Evolutionary conservation across 2,329 filamentous ascomycete genomes (phyloP), one percentile per base, ranked within the genome.

Genomic region (Cercospora brassicicola): DNA sequence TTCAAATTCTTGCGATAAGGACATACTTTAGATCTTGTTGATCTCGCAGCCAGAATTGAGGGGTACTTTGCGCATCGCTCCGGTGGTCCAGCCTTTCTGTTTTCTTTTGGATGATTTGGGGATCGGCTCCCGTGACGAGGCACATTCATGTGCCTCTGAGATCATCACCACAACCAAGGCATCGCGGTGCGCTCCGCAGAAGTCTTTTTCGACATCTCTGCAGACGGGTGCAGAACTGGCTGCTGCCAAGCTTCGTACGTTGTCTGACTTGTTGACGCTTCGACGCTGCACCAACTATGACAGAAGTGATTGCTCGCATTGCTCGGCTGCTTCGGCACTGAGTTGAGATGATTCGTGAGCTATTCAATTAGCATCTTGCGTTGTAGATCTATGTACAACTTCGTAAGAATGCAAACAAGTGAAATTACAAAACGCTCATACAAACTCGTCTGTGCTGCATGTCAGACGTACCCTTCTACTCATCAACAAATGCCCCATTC

Each of bases 401-500:
- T 45, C 62, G 11, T 45, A 57, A 23, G 31, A 57, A 64, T 64
- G 53, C 62, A 64, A 36, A 28, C 13, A 45, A 18, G 53, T 62
- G 62, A 64, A 64, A 39, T 42, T 64, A 64, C 53, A 36, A 33
- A 48, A 57, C 62, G 62, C 62, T 64, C 62, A 64, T 57, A 31
- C 39, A 42, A 33, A 57, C 53, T 26, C 51, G 53, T 53, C 62
- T 64, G 23, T 59, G 33, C 62, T 53, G 51, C 33, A 56, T 56
- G 36, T 59, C 53, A 53, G 51, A 36, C 31, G 23, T 64, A 10
- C 11, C 51, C 33, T 56, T 57, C 26, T 63, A 23, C 51, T 48
- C 53, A 18, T 53, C 28, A 15, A 42, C 23, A 23, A 57, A 64
- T 53, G 62, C 51, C 62, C 57, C 6, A 18, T 45, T 56, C 30